Conservation (phyloP, 2,329 filamentous ascomycete species). For the Coniella vitis region DNA sequence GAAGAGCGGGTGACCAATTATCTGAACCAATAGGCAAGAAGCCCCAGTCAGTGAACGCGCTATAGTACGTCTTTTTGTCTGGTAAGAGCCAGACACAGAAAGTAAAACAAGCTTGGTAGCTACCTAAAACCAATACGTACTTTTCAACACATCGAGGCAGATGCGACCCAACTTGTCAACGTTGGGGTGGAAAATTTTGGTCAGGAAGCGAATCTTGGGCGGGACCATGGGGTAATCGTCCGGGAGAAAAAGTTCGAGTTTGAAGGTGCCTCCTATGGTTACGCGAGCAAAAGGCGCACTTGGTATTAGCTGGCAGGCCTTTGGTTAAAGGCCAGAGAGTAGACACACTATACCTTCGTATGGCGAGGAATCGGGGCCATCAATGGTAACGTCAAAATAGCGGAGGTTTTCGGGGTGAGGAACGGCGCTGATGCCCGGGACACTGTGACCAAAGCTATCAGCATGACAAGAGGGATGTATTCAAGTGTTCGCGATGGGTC, state of each 20-base stretch:
- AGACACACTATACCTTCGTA: constrained; percentile 67
- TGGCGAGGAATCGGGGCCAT: constrained; percentile 84
- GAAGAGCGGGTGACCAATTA: constrained; percentile 97
- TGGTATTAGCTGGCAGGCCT: no score
- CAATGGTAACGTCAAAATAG: constrained; percentile 97
- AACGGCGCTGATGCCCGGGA: constrained; percentile 90
- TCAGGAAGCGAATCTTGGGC: constrained; percentile 95
- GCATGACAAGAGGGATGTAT: constrained; percentile 5
- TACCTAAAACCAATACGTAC: constrained; percentile 43
- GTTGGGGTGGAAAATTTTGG: constrained; percentile 98
- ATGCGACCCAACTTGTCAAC: constrained; percentile 97
- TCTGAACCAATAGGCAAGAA: constrained; percentile 42
- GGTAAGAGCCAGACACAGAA: neutral
- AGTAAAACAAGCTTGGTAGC: neutral
- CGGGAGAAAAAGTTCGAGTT: constrained; percentile 92
- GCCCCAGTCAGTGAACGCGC: constrained; percentile 12
- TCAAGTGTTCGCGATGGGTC: neutral
- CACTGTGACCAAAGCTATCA: constrained; percentile 44
- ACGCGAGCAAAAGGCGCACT: neutral
- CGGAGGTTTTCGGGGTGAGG: constrained; percentile 96
- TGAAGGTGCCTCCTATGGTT: constrained; percentile 69
- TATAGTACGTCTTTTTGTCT: neutral
- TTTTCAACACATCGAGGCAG: constrained; percentile 95
- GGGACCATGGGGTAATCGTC: constrained; percentile 99
- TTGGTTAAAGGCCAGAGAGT: neutral